Conservation (phyloP, 179 eudicot species). For the Beta macrorhiza region DNA sequence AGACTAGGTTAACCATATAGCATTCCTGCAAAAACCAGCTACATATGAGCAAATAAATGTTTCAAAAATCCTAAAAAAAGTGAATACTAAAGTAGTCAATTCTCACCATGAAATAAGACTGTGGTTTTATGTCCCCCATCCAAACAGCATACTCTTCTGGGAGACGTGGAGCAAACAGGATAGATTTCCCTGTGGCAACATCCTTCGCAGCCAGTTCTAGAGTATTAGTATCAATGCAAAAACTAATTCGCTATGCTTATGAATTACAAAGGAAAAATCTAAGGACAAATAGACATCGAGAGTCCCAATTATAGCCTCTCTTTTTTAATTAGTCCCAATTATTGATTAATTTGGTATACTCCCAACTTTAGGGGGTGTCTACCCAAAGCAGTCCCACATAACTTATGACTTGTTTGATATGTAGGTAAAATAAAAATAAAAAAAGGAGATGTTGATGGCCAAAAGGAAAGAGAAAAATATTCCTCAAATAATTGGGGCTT, state of each 20-base stretch:
- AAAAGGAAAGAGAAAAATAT: too few species aligned
- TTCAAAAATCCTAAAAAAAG: background rate
- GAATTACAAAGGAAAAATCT: background rate
- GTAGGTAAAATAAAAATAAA: too few species aligned
- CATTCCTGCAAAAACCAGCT: constrained; percentile 57
- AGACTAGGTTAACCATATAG: constrained; percentile 61
- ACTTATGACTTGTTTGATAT: too few species aligned
- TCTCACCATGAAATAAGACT: constrained; percentile 63
- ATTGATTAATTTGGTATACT: too few species aligned
- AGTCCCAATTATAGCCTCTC: too few species aligned
- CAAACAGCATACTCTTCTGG: constrained; percentile 92
- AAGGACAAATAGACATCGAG: too few species aligned
- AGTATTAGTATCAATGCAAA: constrained; percentile 11
- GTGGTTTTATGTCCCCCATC: constrained; percentile 82
- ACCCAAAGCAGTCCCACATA: too few species aligned
- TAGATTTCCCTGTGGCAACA: constrained; percentile 68
- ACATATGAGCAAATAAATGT: constrained; percentile 25
- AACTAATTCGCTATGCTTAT: background rate
- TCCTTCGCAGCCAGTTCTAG: constrained; percentile 48
- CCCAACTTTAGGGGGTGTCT: too few species aligned
- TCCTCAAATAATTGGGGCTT: too few species aligned
- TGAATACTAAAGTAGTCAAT: constrained; percentile 5
- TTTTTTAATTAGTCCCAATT: too few species aligned
- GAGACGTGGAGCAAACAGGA: constrained; percentile 81
- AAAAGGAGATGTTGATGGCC: too few species aligned